Conservation (phyloP, 1,284 basidiomycete genomes). For the Ganoderma leucocontextum region DNA sequence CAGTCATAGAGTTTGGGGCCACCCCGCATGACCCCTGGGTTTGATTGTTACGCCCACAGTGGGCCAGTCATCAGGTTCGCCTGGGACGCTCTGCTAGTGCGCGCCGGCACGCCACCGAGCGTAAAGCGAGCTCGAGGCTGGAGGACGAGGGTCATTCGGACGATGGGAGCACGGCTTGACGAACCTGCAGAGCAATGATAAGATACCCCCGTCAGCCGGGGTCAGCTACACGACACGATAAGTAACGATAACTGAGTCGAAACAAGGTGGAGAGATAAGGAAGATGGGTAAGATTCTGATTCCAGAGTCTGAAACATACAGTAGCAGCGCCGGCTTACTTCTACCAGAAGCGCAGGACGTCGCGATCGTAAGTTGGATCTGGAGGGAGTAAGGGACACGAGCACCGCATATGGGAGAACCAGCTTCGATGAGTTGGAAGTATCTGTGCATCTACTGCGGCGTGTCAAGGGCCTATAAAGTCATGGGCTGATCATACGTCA, state of each 20-base stretch:
- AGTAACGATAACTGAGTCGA: not conserved
- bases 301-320: not conserved
- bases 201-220: not conserved
- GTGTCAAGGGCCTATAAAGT: not conserved
- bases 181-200: not conserved
- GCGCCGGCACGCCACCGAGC: not conserved
- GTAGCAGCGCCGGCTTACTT: not conserved
- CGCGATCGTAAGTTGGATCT: not conserved
- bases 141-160: not conserved
- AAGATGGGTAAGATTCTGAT: not conserved
- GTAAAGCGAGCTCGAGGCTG: not conserved
- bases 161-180: not conserved
- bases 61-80: not conserved
- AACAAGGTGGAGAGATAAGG: not conserved
- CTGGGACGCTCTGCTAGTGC: not conserved
- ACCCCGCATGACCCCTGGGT: constrained; percentile 22
- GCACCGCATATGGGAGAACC: not conserved
- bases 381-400: not conserved
- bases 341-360: not conserved
- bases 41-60: constrained; percentile 19
- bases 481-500: not conserved
- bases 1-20: not conserved
- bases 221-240: not conserved
- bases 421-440: not conserved
- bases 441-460: not conserved